Evolutionary conservation across 257 asterid genomes (phyloP).

Genomic region (Linderniella brevidens): DNA sequence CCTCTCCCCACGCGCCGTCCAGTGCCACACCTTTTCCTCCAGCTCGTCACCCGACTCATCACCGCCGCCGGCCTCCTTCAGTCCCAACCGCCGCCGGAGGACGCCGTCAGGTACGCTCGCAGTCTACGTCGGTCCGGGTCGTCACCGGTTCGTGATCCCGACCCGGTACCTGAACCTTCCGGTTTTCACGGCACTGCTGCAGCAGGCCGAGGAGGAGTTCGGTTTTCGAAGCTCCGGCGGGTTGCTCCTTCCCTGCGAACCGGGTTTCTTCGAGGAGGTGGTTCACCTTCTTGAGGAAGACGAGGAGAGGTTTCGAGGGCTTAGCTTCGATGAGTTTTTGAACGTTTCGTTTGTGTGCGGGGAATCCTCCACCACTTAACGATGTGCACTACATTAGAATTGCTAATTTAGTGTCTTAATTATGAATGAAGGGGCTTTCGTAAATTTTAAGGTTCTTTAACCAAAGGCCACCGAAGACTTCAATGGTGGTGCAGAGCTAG

Average conservation of each 20-base stretch:
- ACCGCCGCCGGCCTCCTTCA: no score
- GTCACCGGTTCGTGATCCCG: slow-evolving; percentile 43
- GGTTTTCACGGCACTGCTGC: slow-evolving; percentile 29
- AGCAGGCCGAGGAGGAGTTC: slow-evolving; percentile 54
- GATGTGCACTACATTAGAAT: no score
- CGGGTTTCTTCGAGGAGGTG: slow-evolving; percentile 23
- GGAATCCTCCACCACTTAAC: no score
- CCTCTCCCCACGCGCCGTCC: neutral
- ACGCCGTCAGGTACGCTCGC: slow-evolving; percentile 44
- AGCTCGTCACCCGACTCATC: neutral
- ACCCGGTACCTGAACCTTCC: slow-evolving; percentile 51
- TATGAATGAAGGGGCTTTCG: no score
- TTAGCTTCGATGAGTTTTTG: slow-evolving; percentile 29
- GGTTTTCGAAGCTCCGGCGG: slow-evolving; percentile 45
- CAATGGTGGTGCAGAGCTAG: no score
- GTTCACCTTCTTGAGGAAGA: slow-evolving; percentile 24
- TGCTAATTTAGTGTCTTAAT: no score
- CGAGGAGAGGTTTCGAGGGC: slow-evolving; percentile 26
- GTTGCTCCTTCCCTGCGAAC: slow-evolving; percentile 45
- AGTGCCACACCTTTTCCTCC: no score
- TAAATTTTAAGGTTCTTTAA: no score
- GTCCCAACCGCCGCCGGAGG: no score
- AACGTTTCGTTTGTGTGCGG: no score
- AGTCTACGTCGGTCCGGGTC: slow-evolving; percentile 34
- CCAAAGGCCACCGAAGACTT: no score